These are phyloP conservation scores for Cocos nucifera DNA, from an alignment of 176 grass and related monocot genomes.

Conservation along the genomic window DNA sequence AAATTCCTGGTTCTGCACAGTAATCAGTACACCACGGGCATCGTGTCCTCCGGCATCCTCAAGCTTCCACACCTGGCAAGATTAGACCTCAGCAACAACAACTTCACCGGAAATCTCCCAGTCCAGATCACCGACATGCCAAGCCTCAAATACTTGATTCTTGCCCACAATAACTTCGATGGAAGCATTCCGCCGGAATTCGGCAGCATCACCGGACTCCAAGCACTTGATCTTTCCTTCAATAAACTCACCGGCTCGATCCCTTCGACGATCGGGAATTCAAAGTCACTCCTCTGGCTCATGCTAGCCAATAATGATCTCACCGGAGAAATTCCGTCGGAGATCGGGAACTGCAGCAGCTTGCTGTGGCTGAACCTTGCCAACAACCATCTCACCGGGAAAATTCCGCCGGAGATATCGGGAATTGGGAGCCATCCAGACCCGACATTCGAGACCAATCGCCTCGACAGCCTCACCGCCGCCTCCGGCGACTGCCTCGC, in stretches of 20 bases:
- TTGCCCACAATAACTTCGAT: conserved; percentile 54
- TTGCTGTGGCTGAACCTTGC: conserved; percentile 68
- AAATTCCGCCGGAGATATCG: conserved; percentile 59
- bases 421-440: conserved; percentile 48
- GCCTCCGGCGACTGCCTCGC: conserved; percentile 72
- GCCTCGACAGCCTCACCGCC: conserved; percentile 18
- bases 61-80: conserved; percentile 33
- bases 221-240: conserved; percentile 61
- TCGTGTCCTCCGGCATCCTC: conserved; percentile 64
- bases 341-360: conserved; percentile 77
- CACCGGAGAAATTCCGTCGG: neutral
- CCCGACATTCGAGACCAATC: conserved; percentile 59
- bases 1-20: conserved; percentile 46
- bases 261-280: conserved; percentile 49
- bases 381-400: conserved; percentile 59
- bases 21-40: conserved; percentile 61
- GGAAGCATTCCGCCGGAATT: conserved; percentile 41
- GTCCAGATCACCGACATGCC: conserved; percentile 39
- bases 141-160: conserved; percentile 54
- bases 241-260: conserved; percentile 51
- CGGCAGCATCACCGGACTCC: conserved; percentile 41
- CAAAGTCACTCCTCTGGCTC: conserved; percentile 86
- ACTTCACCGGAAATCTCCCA: conserved; percentile 47
- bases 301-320: conserved; percentile 24
- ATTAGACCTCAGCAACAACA: conserved; percentile 79